Evolutionary conservation across 345 rosid genomes (phyloP), one percentile per base, ranked within the genome.

Genomic region (Dovyalis caffra): DNA sequence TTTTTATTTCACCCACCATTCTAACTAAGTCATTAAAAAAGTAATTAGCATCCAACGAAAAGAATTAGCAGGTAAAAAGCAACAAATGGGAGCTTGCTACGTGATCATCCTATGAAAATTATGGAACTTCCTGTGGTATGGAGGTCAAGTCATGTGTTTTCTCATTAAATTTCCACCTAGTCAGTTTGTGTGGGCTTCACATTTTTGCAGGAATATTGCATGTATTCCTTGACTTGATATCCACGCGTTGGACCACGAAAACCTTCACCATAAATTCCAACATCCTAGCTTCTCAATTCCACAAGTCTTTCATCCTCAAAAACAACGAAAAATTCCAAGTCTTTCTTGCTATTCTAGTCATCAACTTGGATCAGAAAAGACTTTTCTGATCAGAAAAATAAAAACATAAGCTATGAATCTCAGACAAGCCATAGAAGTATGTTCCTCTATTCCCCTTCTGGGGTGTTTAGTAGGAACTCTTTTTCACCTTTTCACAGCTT

Each of bases 391-490:
- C 61, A 56, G 61, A 14, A 9, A n/a, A n/a, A n/a, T n/a, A n/a
- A n/a, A n/a, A 23, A 23, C 61, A 23, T n/a, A 56, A 56, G 28
- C 61, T 56, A 76, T 77, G 80, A 69, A 45, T 66, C 72, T 77
- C 43, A 69, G 57, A 18, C 68, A 74, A 67, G 70, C 65, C 58
- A 32, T 67, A 0, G 33, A 33, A 4, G 2, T 9, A 1, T 74
- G 76, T 63, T 74, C 79, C 26, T 81, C 73, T 45, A 16, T 75
- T 51, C 85, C 79, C 12, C 21, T 82, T n/a, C 1, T 78, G 28
- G 72, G 82, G 21, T 68, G 72, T 33, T 14, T 58, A 8, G 16
- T 73, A 14, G 34, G 35, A 40, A 14, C 72, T 47, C 34, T 81
- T 37, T 6, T 60, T 68, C 68, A 35, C 15, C 71, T 72, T 16